These are phyloP conservation scores for Pelagophyceae sp. DNA, from an alignment of 352 stramenopile species.

Conservation along the genomic window DNA sequence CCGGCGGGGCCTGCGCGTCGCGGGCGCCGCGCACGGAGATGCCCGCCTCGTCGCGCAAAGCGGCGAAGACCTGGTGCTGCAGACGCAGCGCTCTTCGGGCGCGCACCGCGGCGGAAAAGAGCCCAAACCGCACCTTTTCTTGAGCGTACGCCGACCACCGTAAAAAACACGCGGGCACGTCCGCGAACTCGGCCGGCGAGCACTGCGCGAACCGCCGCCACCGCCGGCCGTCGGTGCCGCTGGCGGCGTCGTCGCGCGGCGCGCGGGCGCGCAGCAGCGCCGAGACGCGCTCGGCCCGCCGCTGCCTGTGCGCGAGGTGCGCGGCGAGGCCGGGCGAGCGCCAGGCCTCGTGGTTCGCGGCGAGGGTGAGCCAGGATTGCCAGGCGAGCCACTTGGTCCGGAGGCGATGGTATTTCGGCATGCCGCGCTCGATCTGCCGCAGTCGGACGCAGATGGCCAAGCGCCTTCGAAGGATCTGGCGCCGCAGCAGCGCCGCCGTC, in stretches of 20 bases:
- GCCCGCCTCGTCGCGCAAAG: neutral
- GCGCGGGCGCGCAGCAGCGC: neutral
- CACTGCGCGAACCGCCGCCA: neutral
- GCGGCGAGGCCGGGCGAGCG: neutral
- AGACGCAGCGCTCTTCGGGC: neutral
- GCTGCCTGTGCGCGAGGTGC: neutral
- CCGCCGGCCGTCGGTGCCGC: no score
- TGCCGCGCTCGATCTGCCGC: neutral
- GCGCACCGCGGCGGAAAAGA: neutral
- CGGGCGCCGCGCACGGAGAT: neutral
- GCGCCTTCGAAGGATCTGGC: neutral
- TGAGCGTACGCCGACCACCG: conserved; percentile 3
- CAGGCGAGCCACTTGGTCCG: conserved; percentile 5
- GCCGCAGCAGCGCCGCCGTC: neutral
- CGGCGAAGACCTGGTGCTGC: neutral
- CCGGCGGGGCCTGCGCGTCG: neutral
- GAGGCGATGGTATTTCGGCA: neutral
- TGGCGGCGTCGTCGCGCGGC: neutral
- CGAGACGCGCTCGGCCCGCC: neutral
- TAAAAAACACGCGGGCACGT: neutral
- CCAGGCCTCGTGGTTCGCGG: neutral
- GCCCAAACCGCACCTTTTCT: neutral
- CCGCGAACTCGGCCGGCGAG: neutral
- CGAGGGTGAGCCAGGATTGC: neutral
- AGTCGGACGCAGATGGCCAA: neutral